Base-by-base conservation (phyloP, 2,329 filamentous ascomycete genomes). In the Chalara sp. region DNA sequence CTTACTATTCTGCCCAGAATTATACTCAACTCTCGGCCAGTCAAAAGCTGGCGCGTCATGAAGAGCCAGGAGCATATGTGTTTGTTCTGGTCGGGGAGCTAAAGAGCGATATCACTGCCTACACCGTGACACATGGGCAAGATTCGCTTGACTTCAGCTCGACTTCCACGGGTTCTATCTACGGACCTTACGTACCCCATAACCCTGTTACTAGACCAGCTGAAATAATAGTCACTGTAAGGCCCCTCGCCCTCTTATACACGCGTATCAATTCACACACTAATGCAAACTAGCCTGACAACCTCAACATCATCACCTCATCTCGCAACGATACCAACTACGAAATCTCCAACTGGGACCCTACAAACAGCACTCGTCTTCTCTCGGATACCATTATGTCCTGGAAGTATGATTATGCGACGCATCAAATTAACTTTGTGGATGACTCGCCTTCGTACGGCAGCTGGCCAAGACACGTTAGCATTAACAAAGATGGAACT, bases 381-480 rank as follows among this genome's bases (percentile, higher is more conserved):
- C 63, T 73, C 6, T 84, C 83, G 0, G 84, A 88, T 65, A 78
- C 84, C 1, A 68, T 91, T 49, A 75, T 84, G 53, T 81, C 73
- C 52, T 88, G 81, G 69, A 62, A 70, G 50, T 76, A 88, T 56
- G 67, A 80, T 58, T 52, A 61, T 2, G 56, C 63, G 11, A 76
- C 71, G 11, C 74, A 73, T 10, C 65, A 62, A 10, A 58, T 77
- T 3, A 56, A 53, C 0, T 74, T 74, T 53, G 58, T 68, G 2
- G 67, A 74, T 47, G 61, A 75, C 4, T 66, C 67, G 21, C 70
- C 75, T 4, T 66, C 72, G 0, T 73, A 73, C 5, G 76, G 76
- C 0, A 51, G 44, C 1, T 71, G 64, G 56, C 75, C 76, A 0
- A 64, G 76, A 6, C 71, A 75, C 40, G 76, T 76, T 57, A 67